Evolutionary conservation across 108 stramenopile genomes (phyloP).

Genomic region (Mayamaea pseudoterrestris): DNA sequence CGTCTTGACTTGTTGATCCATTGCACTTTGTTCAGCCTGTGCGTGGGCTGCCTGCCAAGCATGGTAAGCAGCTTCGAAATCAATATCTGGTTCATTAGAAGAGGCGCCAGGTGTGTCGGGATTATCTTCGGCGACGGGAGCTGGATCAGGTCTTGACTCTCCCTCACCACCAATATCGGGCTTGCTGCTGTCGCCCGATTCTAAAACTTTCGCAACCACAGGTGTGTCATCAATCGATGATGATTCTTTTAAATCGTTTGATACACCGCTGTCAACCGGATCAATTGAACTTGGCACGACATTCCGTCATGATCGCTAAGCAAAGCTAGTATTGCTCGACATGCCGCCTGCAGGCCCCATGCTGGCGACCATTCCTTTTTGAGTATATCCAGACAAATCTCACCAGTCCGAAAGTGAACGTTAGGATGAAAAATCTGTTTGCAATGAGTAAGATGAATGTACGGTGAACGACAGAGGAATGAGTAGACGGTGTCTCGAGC

Average conservation of each 20-base stretch:
- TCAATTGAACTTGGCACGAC: too few species aligned
- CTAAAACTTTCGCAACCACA: too few species aligned
- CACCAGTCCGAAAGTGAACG: conserved; percentile 88
- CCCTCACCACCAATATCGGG: too few species aligned
- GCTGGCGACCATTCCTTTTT: conserved; percentile 94
- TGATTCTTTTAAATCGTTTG: too few species aligned
- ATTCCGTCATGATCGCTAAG: conserved; percentile 89
- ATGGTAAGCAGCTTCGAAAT: conserved; percentile 55
- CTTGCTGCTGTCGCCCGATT: too few species aligned
- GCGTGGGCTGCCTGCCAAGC: conserved; percentile 53
- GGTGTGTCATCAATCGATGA: too few species aligned
- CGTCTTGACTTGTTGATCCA: conserved; percentile 48
- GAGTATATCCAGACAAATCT: conserved; percentile 94
- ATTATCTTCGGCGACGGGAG: too few species aligned
- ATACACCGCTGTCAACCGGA: too few species aligned
- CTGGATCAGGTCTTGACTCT: too few species aligned
- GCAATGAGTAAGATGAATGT: not conserved
- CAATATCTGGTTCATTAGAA: not conserved
- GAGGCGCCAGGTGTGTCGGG: too few species aligned
- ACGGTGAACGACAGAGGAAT: too few species aligned
- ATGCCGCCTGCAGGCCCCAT: conserved; percentile 85
- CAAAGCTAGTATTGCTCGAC: conserved; percentile 87
- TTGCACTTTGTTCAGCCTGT: conserved; percentile 44
- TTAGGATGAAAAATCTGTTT: conserved; percentile 89
- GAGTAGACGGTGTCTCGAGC: not conserved